A percentile compares a stretch with the other conserved stretches of the same genome.
Evolutionary conservation across 148 eudicot genomes (phyloP).

Genomic region (Vaccinium darrowii): DNA sequence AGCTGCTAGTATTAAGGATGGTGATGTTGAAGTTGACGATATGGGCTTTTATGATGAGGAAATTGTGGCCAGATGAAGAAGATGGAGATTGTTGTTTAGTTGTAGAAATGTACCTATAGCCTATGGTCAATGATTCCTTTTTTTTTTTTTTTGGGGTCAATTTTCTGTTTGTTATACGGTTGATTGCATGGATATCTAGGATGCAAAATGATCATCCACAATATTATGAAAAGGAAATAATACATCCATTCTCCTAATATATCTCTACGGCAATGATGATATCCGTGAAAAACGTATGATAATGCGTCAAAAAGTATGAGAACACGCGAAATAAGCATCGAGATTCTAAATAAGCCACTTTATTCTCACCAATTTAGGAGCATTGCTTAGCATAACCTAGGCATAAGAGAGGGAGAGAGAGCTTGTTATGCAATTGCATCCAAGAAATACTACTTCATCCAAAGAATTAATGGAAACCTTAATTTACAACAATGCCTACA

Average conservation of each 20-base stretch:
- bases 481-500: conserved; percentile 1
- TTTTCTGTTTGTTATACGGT: neutral
- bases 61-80: conserved; percentile 25
- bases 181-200: neutral
- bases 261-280: neutral
- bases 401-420: neutral
- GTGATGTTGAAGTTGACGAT: conserved; percentile 28
- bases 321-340: neutral
- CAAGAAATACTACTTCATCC: neutral
- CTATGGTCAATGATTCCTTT: neutral
- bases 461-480: neutral
- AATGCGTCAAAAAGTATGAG: neutral
- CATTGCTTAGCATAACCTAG: too few species aligned
- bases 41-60: conserved; percentile 46
- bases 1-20: neutral
- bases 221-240: neutral
- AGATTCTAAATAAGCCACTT: neutral
- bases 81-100: conserved; percentile 31
- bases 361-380: neutral
- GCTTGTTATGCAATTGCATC: neutral
- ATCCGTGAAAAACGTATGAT: neutral
- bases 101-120: conserved; percentile 27
- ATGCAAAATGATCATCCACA: neutral
- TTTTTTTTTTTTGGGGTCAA: neutral
- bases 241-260: neutral